Percentiles rank a stretch among this genome's conserved stretches.
These are phyloP conservation scores for Croton laevigatus DNA, from an alignment of 441 rosid genomes.

Conservation along the genomic window DNA sequence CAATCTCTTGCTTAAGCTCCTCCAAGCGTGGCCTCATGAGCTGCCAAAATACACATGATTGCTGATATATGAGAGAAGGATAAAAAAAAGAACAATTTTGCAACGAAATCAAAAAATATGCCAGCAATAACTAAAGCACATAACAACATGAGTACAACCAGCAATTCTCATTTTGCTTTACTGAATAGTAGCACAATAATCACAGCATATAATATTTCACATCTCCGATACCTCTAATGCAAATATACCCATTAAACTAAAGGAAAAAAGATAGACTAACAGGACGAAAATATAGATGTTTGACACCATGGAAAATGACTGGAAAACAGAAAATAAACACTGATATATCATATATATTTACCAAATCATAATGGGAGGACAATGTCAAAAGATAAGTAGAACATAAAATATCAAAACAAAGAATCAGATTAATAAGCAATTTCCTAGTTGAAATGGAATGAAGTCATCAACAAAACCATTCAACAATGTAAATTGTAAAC, in stretches of 20 bases:
- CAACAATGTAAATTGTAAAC: not conserved
- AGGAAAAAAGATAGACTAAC: not conserved
- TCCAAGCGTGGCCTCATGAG: slow-evolving; percentile 63
- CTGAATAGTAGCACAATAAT: not conserved
- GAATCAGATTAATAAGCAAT: not conserved
- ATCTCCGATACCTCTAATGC: not conserved
- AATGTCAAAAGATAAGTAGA: not conserved
- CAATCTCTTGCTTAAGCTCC: slow-evolving; percentile 49
- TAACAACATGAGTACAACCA: not conserved
- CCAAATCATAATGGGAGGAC: not conserved
- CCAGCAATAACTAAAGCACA: not conserved
- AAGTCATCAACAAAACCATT: not conserved
- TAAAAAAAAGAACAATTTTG: not conserved
- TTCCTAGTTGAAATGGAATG: not conserved
- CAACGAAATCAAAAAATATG: not conserved
- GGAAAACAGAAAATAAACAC: not conserved
- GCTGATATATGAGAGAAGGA: not conserved
- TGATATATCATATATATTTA: not conserved
- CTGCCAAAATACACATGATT: slow-evolving; percentile 46
- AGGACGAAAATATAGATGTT: not conserved
- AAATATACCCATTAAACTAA: not conserved
- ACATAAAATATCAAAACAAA: not conserved
- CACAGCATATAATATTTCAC: not conserved
- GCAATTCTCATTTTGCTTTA: slow-evolving; percentile 1
- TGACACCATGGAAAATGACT: not conserved